Evolutionary conservation across 257 asterid species (phyloP), one percentile per base, ranked within the genome.

Genomic region (Solanum lycopersicoides): DNA sequence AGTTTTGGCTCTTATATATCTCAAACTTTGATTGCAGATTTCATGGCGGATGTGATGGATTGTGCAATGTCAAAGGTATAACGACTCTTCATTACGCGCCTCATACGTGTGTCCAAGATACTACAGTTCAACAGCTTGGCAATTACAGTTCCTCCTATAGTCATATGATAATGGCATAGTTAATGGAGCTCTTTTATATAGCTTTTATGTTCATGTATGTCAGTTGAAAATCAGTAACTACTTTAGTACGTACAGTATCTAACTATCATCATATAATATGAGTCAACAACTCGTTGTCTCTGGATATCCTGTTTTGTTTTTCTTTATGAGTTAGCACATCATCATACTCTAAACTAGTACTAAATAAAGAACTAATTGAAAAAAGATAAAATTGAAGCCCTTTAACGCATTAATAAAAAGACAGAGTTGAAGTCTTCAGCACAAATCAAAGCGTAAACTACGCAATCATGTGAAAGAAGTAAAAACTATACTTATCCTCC

Each of bases 1-100:
- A 30, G 35, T 69, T 14, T 0, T 30, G 25, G 41, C 41, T 77
- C 65, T 44, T 42, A 77, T 9, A 25, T 7, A 15, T 77, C 25
- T n/a, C 5, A 45, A 50, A 80, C 6, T 47, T 80, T 5, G 30
- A 50, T n/a, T 91, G 89, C 77, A 94, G 98, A 95, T 91, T 94
- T 91, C 86, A 92, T 94, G 12, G 98, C 92, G 72, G 98, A 93
- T 83, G 95, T 56, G 71, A 93, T 95, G 98, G 98, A 94, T 88
- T 86, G 88, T 84, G 60, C 94, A 20, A 63, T 95, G 94, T 93
- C 97, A 7, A 94, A 92, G 92, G 72, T 95, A 89, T 92, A 86
- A 90, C 32, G 18, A 15, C 41, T 45, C 65, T 23, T 37, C 18
- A 20, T 9, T 73, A 37, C 32, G 23, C 20, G 9, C 50, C n/a